Percentiles rank a stretch among this genome's conserved stretches.
phyloP scores from a whole-genome alignment of 2,329 filamentous ascomycete species.

The Myriosclerotinia duriaeana region DNA sequence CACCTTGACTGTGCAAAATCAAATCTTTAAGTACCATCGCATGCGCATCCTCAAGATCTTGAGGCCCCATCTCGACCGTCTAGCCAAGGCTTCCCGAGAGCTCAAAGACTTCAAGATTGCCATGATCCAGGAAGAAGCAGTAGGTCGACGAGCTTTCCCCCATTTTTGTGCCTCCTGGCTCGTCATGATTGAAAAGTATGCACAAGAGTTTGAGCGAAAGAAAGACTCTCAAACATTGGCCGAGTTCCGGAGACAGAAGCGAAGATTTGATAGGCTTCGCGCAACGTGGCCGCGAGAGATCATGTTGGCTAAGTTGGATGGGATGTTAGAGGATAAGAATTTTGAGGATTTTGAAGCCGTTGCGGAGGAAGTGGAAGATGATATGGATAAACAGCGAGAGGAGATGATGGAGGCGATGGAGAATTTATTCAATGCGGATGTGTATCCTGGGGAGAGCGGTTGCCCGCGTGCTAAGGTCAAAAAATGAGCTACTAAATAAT shows the following conservation, averaged over 20 bases:
- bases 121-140: too few relatives aligned
- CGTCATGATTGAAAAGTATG: background rate
- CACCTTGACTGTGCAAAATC: background rate
- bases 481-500: too few relatives aligned
- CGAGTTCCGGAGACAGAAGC: background rate
- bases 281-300: background rate
- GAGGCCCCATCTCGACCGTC: background rate
- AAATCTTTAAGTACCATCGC: background rate
- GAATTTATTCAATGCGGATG: slow-evolving; percentile 1
- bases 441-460: background rate
- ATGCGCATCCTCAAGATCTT: background rate
- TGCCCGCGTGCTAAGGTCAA: background rate
- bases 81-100: background rate
- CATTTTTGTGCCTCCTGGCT: background rate
- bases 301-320: background rate
- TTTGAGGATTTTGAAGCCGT: background rate
- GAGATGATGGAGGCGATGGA: background rate
- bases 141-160: rapidly evolving
- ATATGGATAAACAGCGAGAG: background rate
- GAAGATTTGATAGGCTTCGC: background rate
- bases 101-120: background rate
- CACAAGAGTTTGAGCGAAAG: background rate
- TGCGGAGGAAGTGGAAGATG: background rate
- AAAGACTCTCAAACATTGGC: background rate
- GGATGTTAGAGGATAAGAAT: background rate